Conservation (phyloP, 495 filamentous ascomycete species). For the Achaetomiella virescens region DNA sequence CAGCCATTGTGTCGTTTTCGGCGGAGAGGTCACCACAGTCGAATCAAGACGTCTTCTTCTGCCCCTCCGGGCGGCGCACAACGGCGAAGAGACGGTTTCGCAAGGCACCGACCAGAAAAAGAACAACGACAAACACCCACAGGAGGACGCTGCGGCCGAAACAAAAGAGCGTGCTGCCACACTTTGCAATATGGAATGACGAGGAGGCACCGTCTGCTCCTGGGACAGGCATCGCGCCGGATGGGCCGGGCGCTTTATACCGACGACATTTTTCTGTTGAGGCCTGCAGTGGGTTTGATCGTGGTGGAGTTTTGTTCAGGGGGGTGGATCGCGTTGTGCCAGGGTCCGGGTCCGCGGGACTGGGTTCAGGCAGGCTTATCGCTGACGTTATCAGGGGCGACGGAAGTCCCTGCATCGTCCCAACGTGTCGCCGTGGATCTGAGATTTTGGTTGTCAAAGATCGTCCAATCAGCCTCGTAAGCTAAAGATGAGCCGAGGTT, state of each 20-base stretch:
- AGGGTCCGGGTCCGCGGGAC: neutral
- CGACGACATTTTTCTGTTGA: constrained; percentile 7
- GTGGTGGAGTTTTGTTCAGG: neutral
- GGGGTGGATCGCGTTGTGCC: neutral
- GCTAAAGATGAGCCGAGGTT: constrained; percentile 1
- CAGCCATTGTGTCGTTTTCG: constrained; percentile 33
- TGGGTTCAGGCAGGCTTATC: neutral
- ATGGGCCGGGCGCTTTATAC: neutral
- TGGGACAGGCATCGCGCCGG: constrained; percentile 15
- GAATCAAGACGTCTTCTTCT: neutral
- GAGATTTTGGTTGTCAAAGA: neutral
- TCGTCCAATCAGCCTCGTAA: neutral
- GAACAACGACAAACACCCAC: constrained; percentile 34
- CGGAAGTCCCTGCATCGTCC: too few relatives aligned
- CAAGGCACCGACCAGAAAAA: constrained; percentile 29
- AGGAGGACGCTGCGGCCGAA: constrained; percentile 32
- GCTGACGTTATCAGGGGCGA: too few relatives aligned
- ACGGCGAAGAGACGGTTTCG: constrained; percentile 12
- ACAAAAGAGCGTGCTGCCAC: constrained; percentile 36
- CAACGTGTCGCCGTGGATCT: neutral
- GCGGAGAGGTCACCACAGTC: neutral
- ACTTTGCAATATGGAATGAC: constrained; percentile 24
- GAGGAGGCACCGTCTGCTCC: constrained; percentile 5
- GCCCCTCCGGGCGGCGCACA: neutral
- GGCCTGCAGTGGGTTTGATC: neutral